A percentile compares a stretch with the other conserved stretches of the same genome.
These are phyloP conservation scores for Botrytis cinerea DNA, from an alignment of 2,329 filamentous ascomycete species.

Conservation along the genomic window DNA sequence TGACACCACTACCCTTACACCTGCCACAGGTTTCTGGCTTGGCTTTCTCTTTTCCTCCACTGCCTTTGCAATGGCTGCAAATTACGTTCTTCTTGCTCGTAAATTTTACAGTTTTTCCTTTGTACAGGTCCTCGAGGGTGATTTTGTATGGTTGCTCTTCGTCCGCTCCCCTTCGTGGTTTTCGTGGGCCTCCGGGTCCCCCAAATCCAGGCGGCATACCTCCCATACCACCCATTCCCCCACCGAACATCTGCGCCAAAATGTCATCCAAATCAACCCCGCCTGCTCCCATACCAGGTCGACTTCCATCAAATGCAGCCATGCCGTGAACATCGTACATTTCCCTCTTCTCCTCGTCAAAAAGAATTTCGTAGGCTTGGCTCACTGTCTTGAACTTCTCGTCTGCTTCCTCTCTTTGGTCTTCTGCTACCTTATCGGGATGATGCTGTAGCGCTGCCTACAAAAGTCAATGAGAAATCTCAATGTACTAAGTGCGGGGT, in stretches of 20 bases:
- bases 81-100: slow-evolving; percentile 92
- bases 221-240: slow-evolving; percentile 43
- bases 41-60: slow-evolving; percentile 87
- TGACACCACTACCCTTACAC: slow-evolving; percentile 78
- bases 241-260: slow-evolving; percentile 84
- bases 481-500: slow-evolving; percentile 24
- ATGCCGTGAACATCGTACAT: slow-evolving; percentile 95
- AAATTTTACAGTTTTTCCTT: slow-evolving; percentile 97
- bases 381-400: slow-evolving; percentile 89
- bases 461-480: slow-evolving; percentile 31
- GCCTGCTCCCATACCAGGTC: slow-evolving; percentile 61
- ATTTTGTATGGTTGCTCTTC: slow-evolving; percentile 93
- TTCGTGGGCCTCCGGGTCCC: slow-evolving; percentile 50
- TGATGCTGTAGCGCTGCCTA: slow-evolving; percentile 86
- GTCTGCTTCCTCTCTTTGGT: slow-evolving; percentile 82
- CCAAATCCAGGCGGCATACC: slow-evolving; percentile 43
- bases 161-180: slow-evolving; percentile 71
- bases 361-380: slow-evolving; percentile 96
- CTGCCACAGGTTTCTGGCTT: slow-evolving; percentile 80
- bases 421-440: slow-evolving; percentile 91
- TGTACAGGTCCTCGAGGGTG: slow-evolving; percentile 92
- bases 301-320: slow-evolving; percentile 83
- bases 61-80: slow-evolving; percentile 84
- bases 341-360: slow-evolving; percentile 89
- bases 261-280: slow-evolving; percentile 90